These are phyloP conservation scores for Cryptosporidium tyzzeri DNA, from an alignment of 169 alveolate species.

Conservation along the genomic window DNA sequence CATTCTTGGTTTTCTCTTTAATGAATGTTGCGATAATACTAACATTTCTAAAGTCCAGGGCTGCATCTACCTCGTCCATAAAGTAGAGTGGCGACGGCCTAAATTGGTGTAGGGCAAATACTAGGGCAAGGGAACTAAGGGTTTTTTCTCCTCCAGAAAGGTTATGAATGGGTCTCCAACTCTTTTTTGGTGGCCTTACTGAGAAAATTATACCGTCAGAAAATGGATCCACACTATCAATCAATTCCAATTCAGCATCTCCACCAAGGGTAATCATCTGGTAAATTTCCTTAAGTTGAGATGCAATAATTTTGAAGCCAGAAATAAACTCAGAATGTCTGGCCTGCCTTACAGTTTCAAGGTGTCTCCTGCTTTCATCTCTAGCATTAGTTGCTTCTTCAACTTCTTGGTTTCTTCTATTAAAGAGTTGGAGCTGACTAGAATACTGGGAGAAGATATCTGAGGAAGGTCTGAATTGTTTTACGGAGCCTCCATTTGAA, in stretches of 20 bases:
- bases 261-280: conserved; percentile 95
- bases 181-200: conserved; percentile 97
- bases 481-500: conserved; percentile 4
- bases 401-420: conserved; percentile 41
- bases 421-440: conserved; percentile 35
- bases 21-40: conserved; percentile 91
- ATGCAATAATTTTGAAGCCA: conserved; percentile 87
- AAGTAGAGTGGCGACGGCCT: conserved; percentile 98
- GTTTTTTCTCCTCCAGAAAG: conserved; percentile 99
- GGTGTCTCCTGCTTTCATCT: conserved; percentile 60
- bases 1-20: conserved; percentile 93
- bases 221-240: conserved; percentile 96
- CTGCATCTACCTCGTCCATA: conserved; percentile 99
- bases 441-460: conserved; percentile 67
- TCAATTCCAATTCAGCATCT: conserved; percentile 98
- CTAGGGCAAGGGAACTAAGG: conserved; percentile 94
- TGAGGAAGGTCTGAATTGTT: conserved; percentile 39
- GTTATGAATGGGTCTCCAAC: conserved; percentile 97
- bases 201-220: conserved; percentile 97
- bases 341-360: conserved; percentile 10
- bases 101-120: conserved; percentile 98
- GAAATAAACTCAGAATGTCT: conserved; percentile 82
- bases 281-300: conserved; percentile 89
- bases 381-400: conserved; percentile 71
- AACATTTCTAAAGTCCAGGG: conserved; percentile 97